A percentile compares a stretch with the other conserved stretches of the same genome.
phyloP scores from a whole-genome alignment of 495 filamentous ascomycete species.

The Aspergillus incahuasiensis region DNA sequence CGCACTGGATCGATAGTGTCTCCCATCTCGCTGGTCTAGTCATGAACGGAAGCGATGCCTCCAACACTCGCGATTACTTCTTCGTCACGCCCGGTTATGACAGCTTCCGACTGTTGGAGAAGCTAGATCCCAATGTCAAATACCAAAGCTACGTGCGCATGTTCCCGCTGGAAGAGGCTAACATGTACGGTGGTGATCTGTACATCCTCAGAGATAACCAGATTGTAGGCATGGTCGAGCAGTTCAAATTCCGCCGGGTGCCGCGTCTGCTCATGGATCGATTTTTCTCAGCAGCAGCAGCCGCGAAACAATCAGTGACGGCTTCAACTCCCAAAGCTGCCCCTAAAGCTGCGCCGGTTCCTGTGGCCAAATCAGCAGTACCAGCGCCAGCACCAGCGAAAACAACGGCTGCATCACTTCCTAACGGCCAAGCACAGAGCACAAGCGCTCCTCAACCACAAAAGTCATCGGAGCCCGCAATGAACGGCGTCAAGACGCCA shows the following conservation, averaged over 20 bases:
- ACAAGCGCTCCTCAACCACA: neutral
- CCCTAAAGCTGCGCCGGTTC: neutral
- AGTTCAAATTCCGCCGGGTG: slow-evolving; percentile 30
- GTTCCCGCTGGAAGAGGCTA: slow-evolving; percentile 28
- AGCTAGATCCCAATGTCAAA: slow-evolving; percentile 25
- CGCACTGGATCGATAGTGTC: slow-evolving; percentile 43
- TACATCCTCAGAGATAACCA: slow-evolving; percentile 33
- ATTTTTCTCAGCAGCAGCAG: slow-evolving; percentile 25
- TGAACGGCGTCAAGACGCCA: neutral
- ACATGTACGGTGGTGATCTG: slow-evolving; percentile 32
- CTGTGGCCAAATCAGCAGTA: neutral
- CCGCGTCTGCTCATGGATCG: slow-evolving; percentile 23
- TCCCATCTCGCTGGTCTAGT: slow-evolving; percentile 39
- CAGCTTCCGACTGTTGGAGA: slow-evolving; percentile 23
- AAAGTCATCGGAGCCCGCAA: neutral
- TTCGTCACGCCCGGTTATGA: slow-evolving; percentile 37
- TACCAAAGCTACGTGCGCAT: slow-evolving; percentile 40
- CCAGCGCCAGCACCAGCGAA: neutral
- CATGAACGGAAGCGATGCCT: slow-evolving; percentile 28
- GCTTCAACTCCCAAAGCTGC: neutral
- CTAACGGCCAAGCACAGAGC: neutral
- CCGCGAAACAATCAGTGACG: neutral
- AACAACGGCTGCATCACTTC: neutral
- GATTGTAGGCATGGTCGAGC: slow-evolving; percentile 31
- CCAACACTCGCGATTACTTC: slow-evolving; percentile 25